Base-by-base conservation (phyloP, 106 monocot genomes). In the Triglochin maritima region DNA sequence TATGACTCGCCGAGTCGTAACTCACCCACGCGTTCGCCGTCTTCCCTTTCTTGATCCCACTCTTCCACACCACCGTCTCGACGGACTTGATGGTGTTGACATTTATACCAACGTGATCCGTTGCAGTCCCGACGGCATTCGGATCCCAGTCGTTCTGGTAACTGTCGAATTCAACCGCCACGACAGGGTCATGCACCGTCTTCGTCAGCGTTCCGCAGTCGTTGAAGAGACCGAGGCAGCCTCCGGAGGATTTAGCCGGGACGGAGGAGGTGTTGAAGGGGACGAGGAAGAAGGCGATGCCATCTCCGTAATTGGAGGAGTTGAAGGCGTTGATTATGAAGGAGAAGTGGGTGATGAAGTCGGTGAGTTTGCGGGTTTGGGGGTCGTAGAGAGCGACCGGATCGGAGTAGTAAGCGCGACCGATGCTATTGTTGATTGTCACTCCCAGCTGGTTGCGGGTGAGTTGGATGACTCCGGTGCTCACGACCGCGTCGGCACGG, bases 231-330 rank as follows among this genome's bases (percentile, higher is more conserved):
- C 85, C 85, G 16, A 93, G 83, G 57, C 7, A 47, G 3, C 76
- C 75, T 4, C 86, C 88, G 4, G n/a, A 42, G 5, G 83, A 81
- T 70, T 65, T 17, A 4, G 41, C 4, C 16, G 81, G 92, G 14
- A 85, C 12, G 57, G 5, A 4, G 59, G 80, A 82, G 9, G 79
- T 68, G 14, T 46, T 14, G 45, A 47, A 81, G 3, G 85, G 78
- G 14, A 82, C 43, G 65, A 93, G 78, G 72, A 87, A 85, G 83
- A 92, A 88, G 13, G 87, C 80, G 41, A 92, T 65, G 16, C 92
- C 92, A n/a, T 92, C 92, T 6, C 80, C 92, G 55, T 65, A 64
- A 7, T 5, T 1, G 4, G 46, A 4, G n/a, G 3, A 11, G 16
- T 74, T 47, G 0, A 1, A 49, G 2, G 78, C 53, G 17, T 77